These are phyloP conservation scores for Ambispora gerdemannii DNA, from an alignment of 192 early-diverging fungal species.

Conservation along the genomic window DNA sequence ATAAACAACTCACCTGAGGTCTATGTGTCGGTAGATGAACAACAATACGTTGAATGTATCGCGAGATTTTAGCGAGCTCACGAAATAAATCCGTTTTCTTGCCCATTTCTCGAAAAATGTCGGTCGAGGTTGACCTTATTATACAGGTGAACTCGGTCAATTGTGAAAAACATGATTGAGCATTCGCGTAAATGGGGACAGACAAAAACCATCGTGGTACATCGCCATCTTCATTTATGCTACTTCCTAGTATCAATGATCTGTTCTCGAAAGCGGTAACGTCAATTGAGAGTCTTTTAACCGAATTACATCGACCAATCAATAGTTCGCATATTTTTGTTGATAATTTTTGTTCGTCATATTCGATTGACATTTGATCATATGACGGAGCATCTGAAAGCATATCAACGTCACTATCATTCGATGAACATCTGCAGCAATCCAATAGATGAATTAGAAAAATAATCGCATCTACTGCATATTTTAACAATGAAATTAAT, in stretches of 20 bases:
- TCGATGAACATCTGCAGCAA: background rate
- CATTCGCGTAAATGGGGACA: background rate
- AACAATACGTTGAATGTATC: background rate
- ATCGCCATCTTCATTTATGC: background rate
- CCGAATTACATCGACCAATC: background rate
- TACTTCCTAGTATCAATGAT: background rate
- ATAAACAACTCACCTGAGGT: background rate
- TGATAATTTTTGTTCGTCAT: background rate
- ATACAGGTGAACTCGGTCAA: conserved; percentile 22
- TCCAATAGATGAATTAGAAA: background rate
- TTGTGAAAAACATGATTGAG: background rate
- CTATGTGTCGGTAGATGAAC: background rate
- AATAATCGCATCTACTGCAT: background rate
- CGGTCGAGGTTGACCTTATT: background rate
- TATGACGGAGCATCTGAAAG: background rate
- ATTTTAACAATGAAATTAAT: background rate
- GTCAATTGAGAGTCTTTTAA: conserved; percentile 24
- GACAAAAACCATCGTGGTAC: conserved; percentile 2
- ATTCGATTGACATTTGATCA: background rate
- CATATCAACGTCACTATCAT: background rate
- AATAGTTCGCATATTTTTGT: conserved; percentile 11
- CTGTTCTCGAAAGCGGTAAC: background rate
- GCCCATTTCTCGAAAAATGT: background rate
- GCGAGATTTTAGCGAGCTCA: background rate
- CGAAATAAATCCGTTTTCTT: conserved; percentile 26